Conservation (phyloP, 2,329 filamentous ascomycete species). For the Alternaria sp. region DNA sequence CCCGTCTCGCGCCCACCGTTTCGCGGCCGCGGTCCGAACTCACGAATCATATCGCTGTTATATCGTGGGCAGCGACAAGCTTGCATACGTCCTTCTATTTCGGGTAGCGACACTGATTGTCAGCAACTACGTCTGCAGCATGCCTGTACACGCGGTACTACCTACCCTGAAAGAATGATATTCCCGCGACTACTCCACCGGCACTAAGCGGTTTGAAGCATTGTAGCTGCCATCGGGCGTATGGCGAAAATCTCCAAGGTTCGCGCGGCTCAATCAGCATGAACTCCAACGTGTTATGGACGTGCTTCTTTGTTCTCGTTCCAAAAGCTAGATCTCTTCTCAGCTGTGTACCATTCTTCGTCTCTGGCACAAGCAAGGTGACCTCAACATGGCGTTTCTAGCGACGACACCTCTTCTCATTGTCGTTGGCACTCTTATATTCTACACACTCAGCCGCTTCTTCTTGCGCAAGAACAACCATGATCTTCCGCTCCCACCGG, state of each 20-base stretch:
- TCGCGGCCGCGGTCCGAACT: neutral
- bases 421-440: neutral
- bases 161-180: neutral
- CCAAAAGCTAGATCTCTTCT: accelerated
- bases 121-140: neutral
- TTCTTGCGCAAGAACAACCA: neutral
- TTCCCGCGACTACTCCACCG: neutral
- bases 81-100: neutral
- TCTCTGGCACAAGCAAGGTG: neutral
- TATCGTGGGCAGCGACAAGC: neutral
- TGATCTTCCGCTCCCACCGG: conserved; percentile 53
- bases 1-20: neutral
- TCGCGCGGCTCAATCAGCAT: neutral
- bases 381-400: neutral
- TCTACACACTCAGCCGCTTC: neutral
- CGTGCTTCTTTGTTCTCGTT: no score
- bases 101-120: neutral
- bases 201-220: neutral
- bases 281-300: no score
- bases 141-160: neutral
- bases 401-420: neutral
- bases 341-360: no score
- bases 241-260: neutral
- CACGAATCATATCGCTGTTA: neutral
- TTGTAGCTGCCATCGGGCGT: neutral